These are phyloP conservation scores for Pythium apleroticum DNA, from an alignment of 352 stramenopile species.

Conservation along the genomic window DNA sequence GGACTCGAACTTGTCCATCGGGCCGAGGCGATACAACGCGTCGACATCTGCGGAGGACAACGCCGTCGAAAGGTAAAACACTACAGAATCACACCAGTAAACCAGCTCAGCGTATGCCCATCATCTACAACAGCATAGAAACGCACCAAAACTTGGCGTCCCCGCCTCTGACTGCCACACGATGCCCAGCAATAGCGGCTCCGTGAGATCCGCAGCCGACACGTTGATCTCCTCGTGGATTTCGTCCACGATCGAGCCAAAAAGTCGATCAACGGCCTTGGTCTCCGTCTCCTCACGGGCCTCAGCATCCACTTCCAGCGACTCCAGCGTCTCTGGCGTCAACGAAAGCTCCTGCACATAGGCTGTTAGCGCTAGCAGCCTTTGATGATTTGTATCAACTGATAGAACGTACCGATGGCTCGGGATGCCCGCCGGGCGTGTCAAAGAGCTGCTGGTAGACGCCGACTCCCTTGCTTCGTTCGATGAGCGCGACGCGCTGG, in stretches of 20 bases:
- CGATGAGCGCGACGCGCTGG: slow-evolving; percentile 60
- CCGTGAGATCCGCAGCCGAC: slow-evolving; percentile 32
- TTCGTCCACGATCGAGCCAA: slow-evolving; percentile 71
- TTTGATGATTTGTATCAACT: too few relatives aligned
- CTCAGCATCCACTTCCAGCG: not conserved
- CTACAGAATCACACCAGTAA: slow-evolving; percentile 25
- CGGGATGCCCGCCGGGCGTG: slow-evolving; percentile 77
- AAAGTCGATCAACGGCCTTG: slow-evolving; percentile 29
- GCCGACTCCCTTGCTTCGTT: slow-evolving; percentile 60
- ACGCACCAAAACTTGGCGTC: slow-evolving; percentile 79
- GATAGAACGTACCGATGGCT: slow-evolving; percentile 38
- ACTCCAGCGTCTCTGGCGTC: slow-evolving; percentile 17
- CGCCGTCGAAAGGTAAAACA: slow-evolving; percentile 55
- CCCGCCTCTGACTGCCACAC: slow-evolving; percentile 64
- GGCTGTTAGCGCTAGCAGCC: too few relatives aligned
- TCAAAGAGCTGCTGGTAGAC: slow-evolving; percentile 76
- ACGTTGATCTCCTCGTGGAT: slow-evolving; percentile 84
- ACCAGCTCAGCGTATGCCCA: too few relatives aligned
- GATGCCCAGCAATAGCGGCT: slow-evolving; percentile 66
- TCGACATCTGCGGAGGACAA: slow-evolving; percentile 21
- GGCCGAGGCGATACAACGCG: slow-evolving; percentile 24
- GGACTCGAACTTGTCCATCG: slow-evolving; percentile 36
- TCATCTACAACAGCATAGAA: too few relatives aligned
- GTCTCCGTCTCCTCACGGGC: not conserved
- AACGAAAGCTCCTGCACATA: slow-evolving; percentile 14